Evolutionary conservation across 768 basidiomycete species (phyloP).

Genomic region (Suillus weaverae): DNA sequence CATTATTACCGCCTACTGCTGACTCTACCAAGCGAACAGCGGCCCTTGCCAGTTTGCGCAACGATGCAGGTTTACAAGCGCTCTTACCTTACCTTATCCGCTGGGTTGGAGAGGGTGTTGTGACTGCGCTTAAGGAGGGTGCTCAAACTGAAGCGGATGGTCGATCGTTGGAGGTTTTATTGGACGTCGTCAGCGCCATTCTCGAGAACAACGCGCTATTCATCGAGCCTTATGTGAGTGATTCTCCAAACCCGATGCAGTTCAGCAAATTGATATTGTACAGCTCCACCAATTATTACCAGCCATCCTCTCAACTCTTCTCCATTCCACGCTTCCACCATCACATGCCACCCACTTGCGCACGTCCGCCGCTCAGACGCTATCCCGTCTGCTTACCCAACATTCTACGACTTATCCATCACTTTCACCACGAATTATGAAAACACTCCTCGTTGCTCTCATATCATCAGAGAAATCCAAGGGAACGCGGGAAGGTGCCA

Average conservation of each 20-base stretch:
- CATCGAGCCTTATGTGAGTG: slow-evolving; percentile 91
- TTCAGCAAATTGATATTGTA: not conserved
- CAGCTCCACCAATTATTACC: slow-evolving; percentile 96
- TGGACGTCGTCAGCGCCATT: slow-evolving; percentile 84
- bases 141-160: slow-evolving; percentile 64
- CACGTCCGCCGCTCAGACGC: slow-evolving; percentile 77
- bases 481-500: slow-evolving; percentile 87
- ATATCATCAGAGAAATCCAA: slow-evolving; percentile 68
- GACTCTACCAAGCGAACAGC: slow-evolving; percentile 80
- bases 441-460: slow-evolving; percentile 87
- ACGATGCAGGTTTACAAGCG: slow-evolving; percentile 89
- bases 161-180: slow-evolving; percentile 70
- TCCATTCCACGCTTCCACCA: slow-evolving; percentile 82
- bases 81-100: slow-evolving; percentile 91
- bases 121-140: slow-evolving; percentile 52
- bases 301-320: slow-evolving; percentile 85
- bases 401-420: slow-evolving; percentile 90
- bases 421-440: slow-evolving; percentile 86
- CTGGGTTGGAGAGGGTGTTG: slow-evolving; percentile 91
- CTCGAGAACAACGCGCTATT: slow-evolving; percentile 87
- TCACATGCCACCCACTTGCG: slow-evolving; percentile 72
- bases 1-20: slow-evolving; percentile 65
- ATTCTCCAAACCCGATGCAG: not conserved
- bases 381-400: slow-evolving; percentile 77
- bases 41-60: slow-evolving; percentile 84